Conservation (phyloP, 1,284 basidiomycete species). For the Phellinidium pouzarii region DNA sequence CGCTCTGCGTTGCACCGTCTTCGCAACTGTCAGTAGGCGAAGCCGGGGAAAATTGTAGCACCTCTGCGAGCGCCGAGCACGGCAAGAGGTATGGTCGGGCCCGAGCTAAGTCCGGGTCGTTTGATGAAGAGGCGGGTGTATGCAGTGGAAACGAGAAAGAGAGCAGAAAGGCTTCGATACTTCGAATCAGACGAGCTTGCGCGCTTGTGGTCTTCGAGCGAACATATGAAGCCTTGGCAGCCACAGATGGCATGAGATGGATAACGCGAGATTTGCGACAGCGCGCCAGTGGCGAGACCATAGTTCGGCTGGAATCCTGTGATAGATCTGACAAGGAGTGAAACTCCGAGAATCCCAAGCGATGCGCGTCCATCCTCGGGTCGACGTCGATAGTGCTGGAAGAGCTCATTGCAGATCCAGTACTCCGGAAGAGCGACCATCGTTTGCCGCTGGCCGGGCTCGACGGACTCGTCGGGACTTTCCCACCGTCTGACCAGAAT, state of each 20-base stretch:
- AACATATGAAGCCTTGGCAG: neutral
- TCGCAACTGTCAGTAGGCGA: slow-evolving; percentile 17
- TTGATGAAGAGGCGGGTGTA: slow-evolving; percentile 1
- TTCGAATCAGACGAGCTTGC: slow-evolving; percentile 28
- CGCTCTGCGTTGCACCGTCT: slow-evolving; percentile 14
- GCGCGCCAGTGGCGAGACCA: slow-evolving; percentile 9
- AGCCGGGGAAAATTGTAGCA: slow-evolving; percentile 20
- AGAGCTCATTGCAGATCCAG: neutral
- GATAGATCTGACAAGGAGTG: neutral
- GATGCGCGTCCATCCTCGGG: neutral
- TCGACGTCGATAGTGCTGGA: slow-evolving; percentile 2
- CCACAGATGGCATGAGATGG: slow-evolving; percentile 27
- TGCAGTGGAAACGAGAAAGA: slow-evolving; percentile 25
- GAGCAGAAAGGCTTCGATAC: slow-evolving; percentile 33
- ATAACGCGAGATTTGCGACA: slow-evolving; percentile 26
- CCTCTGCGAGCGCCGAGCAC: slow-evolving; percentile 26
- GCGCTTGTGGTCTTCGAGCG: slow-evolving; percentile 14
- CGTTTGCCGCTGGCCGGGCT: neutral
- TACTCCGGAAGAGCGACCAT: slow-evolving; percentile 12
- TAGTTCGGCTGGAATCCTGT: slow-evolving; percentile 1
- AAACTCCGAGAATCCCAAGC: neutral
- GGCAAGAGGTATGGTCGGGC: slow-evolving; percentile 31
- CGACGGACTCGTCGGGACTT: neutral
- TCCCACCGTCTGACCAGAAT: neutral
- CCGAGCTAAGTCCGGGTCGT: slow-evolving; percentile 22